phyloP scores from a whole-genome alignment of 192 early-diverging fungal genomes.

The Entomortierella beljakovae region DNA sequence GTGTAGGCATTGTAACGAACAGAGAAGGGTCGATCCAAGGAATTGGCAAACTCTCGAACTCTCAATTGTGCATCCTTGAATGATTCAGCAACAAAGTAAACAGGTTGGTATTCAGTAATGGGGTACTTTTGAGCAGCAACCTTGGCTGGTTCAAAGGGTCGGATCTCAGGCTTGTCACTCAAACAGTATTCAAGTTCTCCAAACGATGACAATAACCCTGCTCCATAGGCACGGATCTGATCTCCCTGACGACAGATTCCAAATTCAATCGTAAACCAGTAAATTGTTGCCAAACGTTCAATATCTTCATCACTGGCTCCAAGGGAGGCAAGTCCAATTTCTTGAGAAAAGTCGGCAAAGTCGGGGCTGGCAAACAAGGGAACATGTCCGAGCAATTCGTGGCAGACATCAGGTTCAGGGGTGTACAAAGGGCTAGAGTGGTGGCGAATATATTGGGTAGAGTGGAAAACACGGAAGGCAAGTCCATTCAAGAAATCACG shows the following conservation, averaged over 20 bases:
- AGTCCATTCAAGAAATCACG: conserved; percentile 96
- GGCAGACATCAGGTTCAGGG: conserved; percentile 95
- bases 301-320: conserved; percentile 94
- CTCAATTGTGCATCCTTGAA: conserved; percentile 94
- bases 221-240: conserved; percentile 88
- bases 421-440: conserved; percentile 92
- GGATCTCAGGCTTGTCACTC: conserved; percentile 80
- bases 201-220: conserved; percentile 92
- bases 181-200: conserved; percentile 95
- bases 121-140: conserved; percentile 81
- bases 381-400: conserved; percentile 94
- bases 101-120: conserved; percentile 94
- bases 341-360: conserved; percentile 94
- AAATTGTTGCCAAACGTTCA: conserved; percentile 89
- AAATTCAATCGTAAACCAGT: conserved; percentile 97
- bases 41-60: conserved; percentile 85
- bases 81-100: conserved; percentile 94
- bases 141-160: conserved; percentile 87
- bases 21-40: conserved; percentile 86
- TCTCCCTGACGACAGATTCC: conserved; percentile 83
- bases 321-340: conserved; percentile 93
- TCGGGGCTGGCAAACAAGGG: conserved; percentile 85
- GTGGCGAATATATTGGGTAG: conserved; percentile 98
- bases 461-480: conserved; percentile 97
- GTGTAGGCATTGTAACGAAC: conserved; percentile 94